Evolutionary conservation across 257 asterid genomes (phyloP).

Genomic region (Gardenia jasminoides): DNA sequence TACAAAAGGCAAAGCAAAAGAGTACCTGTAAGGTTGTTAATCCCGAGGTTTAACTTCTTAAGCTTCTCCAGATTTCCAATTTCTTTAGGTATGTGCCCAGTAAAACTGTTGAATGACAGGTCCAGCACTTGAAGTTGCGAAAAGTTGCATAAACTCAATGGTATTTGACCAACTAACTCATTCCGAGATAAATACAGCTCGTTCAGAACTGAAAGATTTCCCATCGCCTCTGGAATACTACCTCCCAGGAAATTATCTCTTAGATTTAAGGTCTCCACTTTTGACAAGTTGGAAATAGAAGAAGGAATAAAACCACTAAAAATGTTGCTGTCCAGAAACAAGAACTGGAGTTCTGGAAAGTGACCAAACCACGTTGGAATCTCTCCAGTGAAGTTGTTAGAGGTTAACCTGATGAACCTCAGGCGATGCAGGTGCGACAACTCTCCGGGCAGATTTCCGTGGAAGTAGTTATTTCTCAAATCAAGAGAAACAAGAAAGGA

Average conservation of each 20-base stretch:
- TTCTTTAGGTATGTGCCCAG: too few species aligned
- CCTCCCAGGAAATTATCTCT: not conserved
- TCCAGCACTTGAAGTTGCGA: too few species aligned
- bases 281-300: not conserved
- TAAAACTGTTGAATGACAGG: too few species aligned
- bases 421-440: slow-evolving; percentile 1
- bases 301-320: not conserved
- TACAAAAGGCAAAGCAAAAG: too few species aligned
- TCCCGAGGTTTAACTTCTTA: too few species aligned
- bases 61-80: too few species aligned
- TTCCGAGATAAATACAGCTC: not conserved
- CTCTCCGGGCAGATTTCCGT: slow-evolving; percentile 20
- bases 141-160: too few species aligned
- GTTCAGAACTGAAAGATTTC: not conserved
- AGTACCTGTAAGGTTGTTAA: too few species aligned
- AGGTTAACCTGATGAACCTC: not conserved
- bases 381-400: not conserved
- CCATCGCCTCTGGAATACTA: not conserved
- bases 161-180: not conserved
- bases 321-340: not conserved
- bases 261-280: not conserved
- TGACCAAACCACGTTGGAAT: slow-evolving; percentile 7
- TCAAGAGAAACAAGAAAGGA: slow-evolving; percentile 29
- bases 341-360: not conserved
- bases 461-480: slow-evolving; percentile 20